Base-by-base conservation (phyloP, 441 rosid species). In the Lepidium campestre region DNA sequence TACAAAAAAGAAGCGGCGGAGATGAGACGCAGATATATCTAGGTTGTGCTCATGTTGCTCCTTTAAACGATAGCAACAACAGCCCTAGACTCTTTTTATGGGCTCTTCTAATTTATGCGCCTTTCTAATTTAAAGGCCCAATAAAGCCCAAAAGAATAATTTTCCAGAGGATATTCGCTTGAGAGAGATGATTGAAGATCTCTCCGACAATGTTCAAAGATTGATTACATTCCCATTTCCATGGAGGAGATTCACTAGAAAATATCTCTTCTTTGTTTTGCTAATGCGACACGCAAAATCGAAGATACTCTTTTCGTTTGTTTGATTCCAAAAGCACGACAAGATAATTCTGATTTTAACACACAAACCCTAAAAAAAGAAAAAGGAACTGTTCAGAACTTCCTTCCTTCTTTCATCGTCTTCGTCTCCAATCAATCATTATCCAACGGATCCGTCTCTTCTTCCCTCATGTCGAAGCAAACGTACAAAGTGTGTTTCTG, bases 401-500 rank as follows among this genome's bases (percentile, higher is more conserved):
- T 31, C 27, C 29, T 19, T 54, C 8, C 56, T 72, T 72, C 25
- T 25, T 57, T 61, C 47, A 23, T 44, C 61, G 3, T 70, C 68
- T 62, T 62, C 57, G 17, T 60, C 58, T 52, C 60, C 56, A 56
- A 8, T 49, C 27, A 52, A 29, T 23, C 48, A 18, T 62, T 46
- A 22, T 45, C 27, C 60, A 52, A 42, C 27, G 57, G 57, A 62
- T 61, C 47, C n/a, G 7, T 13, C 35, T 50, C 15, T 19, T 35
- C 13, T 5, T 13, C 37, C 3, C 20, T 50, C 32, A 90, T 91
- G 98, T 87, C 98, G 20, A 87, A 85, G 62, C 97, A 91, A 76
- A 85, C 87, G n/a, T 89, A 87, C 83, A 78, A 62, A 62, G 91
- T 91, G 10, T 87, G 98, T 74, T 86, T 86, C 81, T 91, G 93